Base-by-base conservation (phyloP, 148 eudicot species). In the Arctostaphylos glauca region DNA sequence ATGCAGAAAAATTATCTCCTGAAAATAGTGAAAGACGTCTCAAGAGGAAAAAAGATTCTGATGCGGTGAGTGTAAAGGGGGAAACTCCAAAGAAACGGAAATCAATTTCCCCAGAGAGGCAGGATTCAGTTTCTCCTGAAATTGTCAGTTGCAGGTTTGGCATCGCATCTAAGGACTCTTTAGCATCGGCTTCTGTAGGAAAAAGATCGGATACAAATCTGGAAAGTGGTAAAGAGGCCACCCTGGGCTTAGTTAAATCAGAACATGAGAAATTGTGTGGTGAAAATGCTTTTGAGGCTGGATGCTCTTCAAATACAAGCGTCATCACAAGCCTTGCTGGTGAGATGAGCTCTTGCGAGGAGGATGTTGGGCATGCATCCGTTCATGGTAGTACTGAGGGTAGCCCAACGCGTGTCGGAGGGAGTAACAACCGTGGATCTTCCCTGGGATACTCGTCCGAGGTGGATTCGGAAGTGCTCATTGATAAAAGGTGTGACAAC, bases 41-140 rank as follows among this genome's bases (percentile, higher is more conserved):
- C 25, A 91, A 92, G 85, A 84, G 94, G 84, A 95, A 83, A 73
- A 80, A 18, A 25, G 84, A 83, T 58, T 66, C 16, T 76, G 86
- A 86, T 47, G 90, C 81, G 31, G 76, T 60, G 12, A 52, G 66
- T 56, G 81, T 25, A 66, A 76, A 72, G 70, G 80, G 43, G 25
- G 80, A 66, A 25, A 85, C 85, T 80, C 81, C 82, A 0, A 82
- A 72, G 70, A 94, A 90, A 78, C 83, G 86, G 44, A 89, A 56
- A 76, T 84, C 77, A 9, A 19, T 86, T 78, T 83, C 89, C 62
- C 90, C 90, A 5, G 89, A 79, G 77, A 77, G 85, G 47, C 74
- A 85, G 81, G 84, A 78, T 75, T 87, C 89, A 52, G 68, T 86
- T 38, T 90, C 97, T 79, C 93, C 94, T 78, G 91, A 91, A 70